Percentiles rank a stretch among this genome's conserved stretches.
phyloP scores from a whole-genome alignment of 768 basidiomycete species.

The Lactifluus volemus region DNA sequence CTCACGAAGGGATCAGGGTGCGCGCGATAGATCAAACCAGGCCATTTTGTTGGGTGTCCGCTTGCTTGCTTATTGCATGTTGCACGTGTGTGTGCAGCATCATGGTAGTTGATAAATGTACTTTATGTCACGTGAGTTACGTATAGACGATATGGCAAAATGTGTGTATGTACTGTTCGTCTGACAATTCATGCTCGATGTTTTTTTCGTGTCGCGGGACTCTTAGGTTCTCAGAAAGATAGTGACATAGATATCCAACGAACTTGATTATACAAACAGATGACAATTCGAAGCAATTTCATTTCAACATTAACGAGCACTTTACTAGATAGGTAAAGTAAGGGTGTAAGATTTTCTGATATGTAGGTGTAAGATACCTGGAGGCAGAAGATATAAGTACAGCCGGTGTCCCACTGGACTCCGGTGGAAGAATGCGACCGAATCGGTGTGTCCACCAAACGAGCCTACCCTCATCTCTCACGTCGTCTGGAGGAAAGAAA shows the following conservation, averaged over 20 bases:
- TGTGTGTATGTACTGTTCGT: too few species aligned
- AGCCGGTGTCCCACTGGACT: neutral
- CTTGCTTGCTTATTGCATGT: too few species aligned
- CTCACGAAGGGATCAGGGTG: neutral
- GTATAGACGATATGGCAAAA: too few species aligned
- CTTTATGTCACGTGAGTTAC: too few species aligned
- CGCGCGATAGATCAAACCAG: neutral
- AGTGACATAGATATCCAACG: too few species aligned
- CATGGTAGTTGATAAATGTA: too few species aligned
- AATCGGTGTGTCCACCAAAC: neutral
- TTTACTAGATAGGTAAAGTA: neutral
- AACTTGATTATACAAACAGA: too few species aligned
- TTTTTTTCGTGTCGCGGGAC: too few species aligned
- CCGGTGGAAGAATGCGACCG: neutral
- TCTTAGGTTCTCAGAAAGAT: too few species aligned
- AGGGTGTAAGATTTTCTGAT: neutral
- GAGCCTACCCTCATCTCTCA: neutral
- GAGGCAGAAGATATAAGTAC: slow-evolving; percentile 5
- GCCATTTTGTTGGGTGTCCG: too few species aligned
- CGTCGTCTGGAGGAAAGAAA: neutral
- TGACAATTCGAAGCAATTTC: neutral
- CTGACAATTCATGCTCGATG: too few species aligned
- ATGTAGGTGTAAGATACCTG: slow-evolving; percentile 2
- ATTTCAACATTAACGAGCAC: neutral
- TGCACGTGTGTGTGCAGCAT: too few species aligned